Evolutionary conservation across 371 early-diverging fungal species (phyloP).

Genomic region (Neoconidiobolus thromboides): DNA sequence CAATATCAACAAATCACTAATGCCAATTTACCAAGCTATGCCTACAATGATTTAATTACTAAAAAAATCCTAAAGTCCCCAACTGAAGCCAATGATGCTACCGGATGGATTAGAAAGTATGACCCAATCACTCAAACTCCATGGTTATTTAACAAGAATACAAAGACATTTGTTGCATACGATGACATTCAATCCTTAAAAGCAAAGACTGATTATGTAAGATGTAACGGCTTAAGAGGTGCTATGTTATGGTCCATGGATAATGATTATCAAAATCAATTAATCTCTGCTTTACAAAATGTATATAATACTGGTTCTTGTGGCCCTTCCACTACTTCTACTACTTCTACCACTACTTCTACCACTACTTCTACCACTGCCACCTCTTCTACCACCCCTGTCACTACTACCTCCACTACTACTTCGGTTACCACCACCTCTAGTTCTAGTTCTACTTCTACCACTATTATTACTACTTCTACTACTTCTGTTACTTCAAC

Average conservation of each 20-base stretch:
- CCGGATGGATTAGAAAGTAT: conserved; percentile 30
- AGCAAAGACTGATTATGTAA: conserved; percentile 15
- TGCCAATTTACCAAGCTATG: not conserved
- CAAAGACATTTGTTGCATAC: conserved; percentile 23
- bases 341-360: not conserved
- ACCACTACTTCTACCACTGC: not conserved
- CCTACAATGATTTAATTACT: not conserved
- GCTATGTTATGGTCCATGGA: conserved; percentile 36
- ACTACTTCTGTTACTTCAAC: not conserved
- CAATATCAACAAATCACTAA: not conserved
- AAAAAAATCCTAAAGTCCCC: conserved; percentile 20
- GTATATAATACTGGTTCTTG: not conserved
- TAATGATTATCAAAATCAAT: conserved; percentile 10
- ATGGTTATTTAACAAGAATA: conserved; percentile 37
- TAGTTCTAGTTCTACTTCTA: not conserved
- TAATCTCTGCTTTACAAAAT: not conserved
- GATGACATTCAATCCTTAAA: conserved; percentile 32
- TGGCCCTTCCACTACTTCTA: not conserved
- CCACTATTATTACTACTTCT: not conserved
- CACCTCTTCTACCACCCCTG: not conserved
- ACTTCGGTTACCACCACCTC: not conserved
- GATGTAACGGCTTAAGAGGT: conserved; percentile 32
- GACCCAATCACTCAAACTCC: conserved; percentile 38
- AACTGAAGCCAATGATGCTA: conserved; percentile 38
- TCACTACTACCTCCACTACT: not conserved